Conservation (phyloP, 2,329 filamentous ascomycete species). For the Penicillium glabrum region DNA sequence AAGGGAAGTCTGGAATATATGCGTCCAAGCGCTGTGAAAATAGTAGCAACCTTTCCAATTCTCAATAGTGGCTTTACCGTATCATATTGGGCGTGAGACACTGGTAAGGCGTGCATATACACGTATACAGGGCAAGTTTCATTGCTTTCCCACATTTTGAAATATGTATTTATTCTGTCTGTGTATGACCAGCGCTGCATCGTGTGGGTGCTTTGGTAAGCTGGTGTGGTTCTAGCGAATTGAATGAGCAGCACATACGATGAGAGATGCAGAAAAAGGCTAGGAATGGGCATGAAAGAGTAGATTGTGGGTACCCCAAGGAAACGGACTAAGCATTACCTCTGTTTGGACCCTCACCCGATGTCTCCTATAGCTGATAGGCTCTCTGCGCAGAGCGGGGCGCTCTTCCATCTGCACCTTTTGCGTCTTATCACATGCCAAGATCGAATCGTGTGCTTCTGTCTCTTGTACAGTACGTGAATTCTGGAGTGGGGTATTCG, state of each 20-base stretch:
- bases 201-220: not conserved
- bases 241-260: not conserved
- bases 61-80: not conserved
- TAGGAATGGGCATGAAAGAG: not conserved
- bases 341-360: not conserved
- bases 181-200: not conserved
- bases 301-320: not conserved
- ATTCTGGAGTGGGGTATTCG: not conserved
- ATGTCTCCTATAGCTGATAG: not conserved
- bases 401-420: not conserved
- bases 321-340: not conserved
- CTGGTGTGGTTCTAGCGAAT: not conserved
- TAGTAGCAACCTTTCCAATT: not conserved
- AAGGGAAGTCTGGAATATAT: too few species aligned
- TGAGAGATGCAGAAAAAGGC: not conserved
- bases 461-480: too few species aligned
- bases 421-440: not conserved
- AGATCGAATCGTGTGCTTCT: not conserved
- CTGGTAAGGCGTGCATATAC: not conserved
- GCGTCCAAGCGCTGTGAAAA: too few species aligned
- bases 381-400: not conserved
- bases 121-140: not conserved
- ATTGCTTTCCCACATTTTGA: too few species aligned
- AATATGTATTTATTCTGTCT: not conserved
- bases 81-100: not conserved